Evolutionary conservation across 768 basidiomycete species (phyloP), one percentile per base, ranked within the genome.

Genomic region (Butyriboletus loyo): DNA sequence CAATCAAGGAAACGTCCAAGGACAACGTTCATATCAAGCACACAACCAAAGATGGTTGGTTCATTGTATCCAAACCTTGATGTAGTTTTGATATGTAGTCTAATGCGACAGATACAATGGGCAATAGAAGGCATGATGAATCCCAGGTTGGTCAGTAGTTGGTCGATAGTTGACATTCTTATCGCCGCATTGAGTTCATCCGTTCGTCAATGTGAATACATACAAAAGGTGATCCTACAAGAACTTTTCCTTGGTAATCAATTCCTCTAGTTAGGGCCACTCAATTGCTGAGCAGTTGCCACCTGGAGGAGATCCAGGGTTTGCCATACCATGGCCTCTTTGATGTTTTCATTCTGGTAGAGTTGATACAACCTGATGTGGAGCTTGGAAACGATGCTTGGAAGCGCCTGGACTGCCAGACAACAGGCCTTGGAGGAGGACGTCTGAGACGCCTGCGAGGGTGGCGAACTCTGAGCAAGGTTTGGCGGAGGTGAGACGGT

Each of bases 361-460:
- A 84, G 61, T 38, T 70, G 63, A 49, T 78, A 81, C 30, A 87
- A 57, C 54, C 69, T 69, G 6, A 65, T 67, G 64, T 87, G 86
- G 15, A 81, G 59, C 56, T 84, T 85, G 7, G 86, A 85, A 15
- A 78, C 58, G 46, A 86, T 67, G 60, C 85, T 86, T 13, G 80
- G 82, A 11, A 83, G 72, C 1, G 82, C 87, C 88, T 27, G 85
- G 78, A 57, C 83, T 80, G 8, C 80, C 78, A 3, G 83, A 81
- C 35, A 82, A 65, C 7, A 90, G 75, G 5, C 82, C 81, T 19
- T 86, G 78, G 13, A 80, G 69, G 60, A 88, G 83, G 36, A 85
- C 74, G 60, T 92, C 89, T 7, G 82, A 82, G 51, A 84, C 82
- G 1, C 92, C 91, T 11, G 88, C 80, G 61, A 86, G 85, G n/a